phyloP scores from a whole-genome alignment of 331 rosid genomes.

The Rosa hybrid region DNA sequence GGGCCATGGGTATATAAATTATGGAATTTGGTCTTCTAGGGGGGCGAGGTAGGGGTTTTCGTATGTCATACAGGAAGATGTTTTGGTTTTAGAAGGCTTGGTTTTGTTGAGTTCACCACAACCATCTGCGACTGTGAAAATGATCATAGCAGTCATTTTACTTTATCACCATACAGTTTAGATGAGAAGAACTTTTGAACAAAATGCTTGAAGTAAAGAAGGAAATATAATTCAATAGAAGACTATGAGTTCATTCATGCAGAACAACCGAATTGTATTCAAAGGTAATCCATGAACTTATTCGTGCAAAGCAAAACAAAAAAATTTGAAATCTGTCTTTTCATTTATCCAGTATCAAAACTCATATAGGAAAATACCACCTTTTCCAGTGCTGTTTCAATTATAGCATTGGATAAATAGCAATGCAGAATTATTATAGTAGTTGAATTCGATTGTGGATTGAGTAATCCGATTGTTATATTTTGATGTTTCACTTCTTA shows the following conservation, averaged over 20 bases:
- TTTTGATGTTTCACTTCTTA: background rate
- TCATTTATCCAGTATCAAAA: background rate
- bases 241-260: background rate
- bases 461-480: background rate
- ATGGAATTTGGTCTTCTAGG: background rate
- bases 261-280: background rate
- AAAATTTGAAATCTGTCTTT: background rate
- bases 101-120: background rate
- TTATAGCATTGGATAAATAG: slow-evolving; percentile 5
- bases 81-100: background rate
- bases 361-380: background rate
- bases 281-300: background rate
- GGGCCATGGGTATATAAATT: background rate
- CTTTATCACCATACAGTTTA: background rate
- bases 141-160: background rate
- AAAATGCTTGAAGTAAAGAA: background rate
- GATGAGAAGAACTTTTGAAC: slow-evolving; percentile 1
- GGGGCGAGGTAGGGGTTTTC: background rate
- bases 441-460: background rate
- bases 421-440: background rate
- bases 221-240: background rate
- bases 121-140: background rate
- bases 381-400: background rate
- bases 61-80: background rate
- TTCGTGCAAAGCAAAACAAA: background rate